phyloP scores from a whole-genome alignment of 2,329 filamentous ascomycete genomes.

The Grosmannia clavigera region DNA sequence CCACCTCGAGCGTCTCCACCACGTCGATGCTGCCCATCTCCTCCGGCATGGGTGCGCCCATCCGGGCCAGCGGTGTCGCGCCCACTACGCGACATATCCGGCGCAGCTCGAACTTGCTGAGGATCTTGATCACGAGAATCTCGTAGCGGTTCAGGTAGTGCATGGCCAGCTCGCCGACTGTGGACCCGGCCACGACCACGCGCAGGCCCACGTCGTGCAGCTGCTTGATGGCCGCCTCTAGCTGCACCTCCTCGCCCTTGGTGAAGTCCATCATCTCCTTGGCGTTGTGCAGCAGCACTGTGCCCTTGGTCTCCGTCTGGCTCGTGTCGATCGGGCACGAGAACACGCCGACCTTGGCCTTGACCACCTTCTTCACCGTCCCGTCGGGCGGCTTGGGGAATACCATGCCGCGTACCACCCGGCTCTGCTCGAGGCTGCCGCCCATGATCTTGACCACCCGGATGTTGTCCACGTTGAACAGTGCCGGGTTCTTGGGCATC shows the following conservation, averaged over 20 bases:
- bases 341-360: constrained; percentile 94
- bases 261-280: constrained; percentile 99
- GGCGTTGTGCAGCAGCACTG: constrained; percentile 89
- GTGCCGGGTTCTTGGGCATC: constrained; percentile 84
- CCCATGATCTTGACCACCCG: constrained; percentile 99
- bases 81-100: constrained; percentile 92
- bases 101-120: constrained; percentile 96
- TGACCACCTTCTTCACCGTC: constrained; percentile 74
- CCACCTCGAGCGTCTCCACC: constrained; percentile 95
- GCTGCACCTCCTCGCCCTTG: constrained; percentile 86
- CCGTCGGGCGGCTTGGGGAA: constrained; percentile 94
- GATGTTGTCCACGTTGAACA: constrained; percentile 99
- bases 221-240: constrained; percentile 88
- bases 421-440: constrained; percentile 84
- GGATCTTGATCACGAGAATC: constrained; percentile 90
- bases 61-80: constrained; percentile 85
- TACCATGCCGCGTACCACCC: constrained; percentile 95
- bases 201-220: constrained; percentile 86
- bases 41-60: constrained; percentile 98
- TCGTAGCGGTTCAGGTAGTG: constrained; percentile 97
- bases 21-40: constrained; percentile 94
- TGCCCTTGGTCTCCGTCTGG: constrained; percentile 98
- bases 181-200: constrained; percentile 82
- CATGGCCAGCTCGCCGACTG: constrained; percentile 88
- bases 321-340: constrained; percentile 91